A percentile compares a stretch with the other conserved stretches of the same genome.
These are phyloP conservation scores for Penicillium nordicum DNA, from an alignment of 2,329 filamentous ascomycete genomes.

Conservation along the genomic window DNA sequence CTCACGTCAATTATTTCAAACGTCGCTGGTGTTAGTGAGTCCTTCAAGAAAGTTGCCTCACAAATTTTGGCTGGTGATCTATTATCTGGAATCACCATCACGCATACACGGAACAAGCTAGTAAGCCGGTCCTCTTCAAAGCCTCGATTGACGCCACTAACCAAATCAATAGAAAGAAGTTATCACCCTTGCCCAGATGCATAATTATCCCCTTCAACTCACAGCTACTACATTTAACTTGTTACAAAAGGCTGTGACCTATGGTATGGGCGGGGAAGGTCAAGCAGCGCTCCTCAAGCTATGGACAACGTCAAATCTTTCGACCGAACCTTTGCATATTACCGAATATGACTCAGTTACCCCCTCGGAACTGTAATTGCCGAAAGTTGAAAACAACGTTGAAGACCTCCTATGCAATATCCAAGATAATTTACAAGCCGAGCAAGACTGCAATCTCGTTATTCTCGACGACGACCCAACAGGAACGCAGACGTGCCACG, in stretches of 20 bases:
- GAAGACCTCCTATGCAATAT: background rate
- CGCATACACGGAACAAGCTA: background rate
- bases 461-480: background rate
- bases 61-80: conserved; percentile 1
- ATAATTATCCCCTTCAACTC: conserved; percentile 10
- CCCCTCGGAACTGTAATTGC: background rate
- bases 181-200: conserved; percentile 1
- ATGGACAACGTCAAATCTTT: conserved; percentile 5
- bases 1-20: conserved; percentile 11
- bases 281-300: conserved; percentile 1
- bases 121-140: background rate
- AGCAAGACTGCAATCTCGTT: background rate
- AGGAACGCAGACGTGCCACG: background rate
- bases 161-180: background rate
- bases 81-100: background rate
- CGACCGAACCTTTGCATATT: background rate
- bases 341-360: background rate
- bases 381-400: background rate
- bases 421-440: background rate
- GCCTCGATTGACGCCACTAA: background rate
- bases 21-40: conserved; percentile 8
- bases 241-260: conserved; percentile 4
- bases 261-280: background rate
- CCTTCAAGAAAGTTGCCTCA: background rate
- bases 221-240: conserved; percentile 2